Evolutionary conservation across 768 basidiomycete genomes (phyloP).

Genomic region (Lactarius trivialis): DNA sequence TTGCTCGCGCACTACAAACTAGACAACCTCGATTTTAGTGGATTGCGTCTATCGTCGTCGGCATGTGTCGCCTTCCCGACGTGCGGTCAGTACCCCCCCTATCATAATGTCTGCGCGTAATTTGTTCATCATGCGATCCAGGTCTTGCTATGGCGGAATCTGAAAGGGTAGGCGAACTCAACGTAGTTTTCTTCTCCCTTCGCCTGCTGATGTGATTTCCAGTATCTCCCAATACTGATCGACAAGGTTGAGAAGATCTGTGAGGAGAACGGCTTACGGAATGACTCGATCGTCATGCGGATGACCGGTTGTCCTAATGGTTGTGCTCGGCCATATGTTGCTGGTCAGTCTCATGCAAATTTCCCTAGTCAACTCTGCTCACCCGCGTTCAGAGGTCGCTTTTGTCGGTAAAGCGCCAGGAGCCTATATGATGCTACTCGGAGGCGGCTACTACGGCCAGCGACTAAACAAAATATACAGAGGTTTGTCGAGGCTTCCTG

Average conservation of each 20-base stretch:
- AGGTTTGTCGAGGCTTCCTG: constrained; percentile 37
- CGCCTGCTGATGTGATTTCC: constrained; percentile 1
- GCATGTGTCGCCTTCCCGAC: constrained; percentile 99
- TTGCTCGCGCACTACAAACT: constrained; percentile 81
- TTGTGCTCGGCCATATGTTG: constrained; percentile 89
- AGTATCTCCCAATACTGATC: constrained; percentile 89
- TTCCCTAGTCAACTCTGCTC: neutral
- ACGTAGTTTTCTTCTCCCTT: neutral
- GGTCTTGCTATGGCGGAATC: constrained; percentile 78
- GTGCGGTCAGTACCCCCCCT: constrained; percentile 50
- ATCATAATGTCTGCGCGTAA: neutral
- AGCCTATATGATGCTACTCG: constrained; percentile 88
- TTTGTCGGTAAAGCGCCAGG: constrained; percentile 96
- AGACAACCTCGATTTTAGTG: constrained; percentile 77
- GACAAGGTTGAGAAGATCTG: constrained; percentile 94
- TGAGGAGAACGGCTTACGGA: constrained; percentile 86
- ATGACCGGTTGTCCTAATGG: constrained; percentile 98
- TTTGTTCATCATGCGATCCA: constrained; percentile 20
- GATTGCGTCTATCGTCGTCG: constrained; percentile 78
- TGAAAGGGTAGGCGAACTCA: constrained; percentile 47
- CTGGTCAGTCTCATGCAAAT: constrained; percentile 42
- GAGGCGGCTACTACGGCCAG: constrained; percentile 92
- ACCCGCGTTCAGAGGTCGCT: constrained; percentile 62
- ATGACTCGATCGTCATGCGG: constrained; percentile 95
- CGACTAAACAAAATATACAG: constrained; percentile 95